Evolutionary conservation across 495 filamentous ascomycete species (phyloP), one percentile per base, ranked within the genome.

Genomic region (Echria macrotheca): DNA sequence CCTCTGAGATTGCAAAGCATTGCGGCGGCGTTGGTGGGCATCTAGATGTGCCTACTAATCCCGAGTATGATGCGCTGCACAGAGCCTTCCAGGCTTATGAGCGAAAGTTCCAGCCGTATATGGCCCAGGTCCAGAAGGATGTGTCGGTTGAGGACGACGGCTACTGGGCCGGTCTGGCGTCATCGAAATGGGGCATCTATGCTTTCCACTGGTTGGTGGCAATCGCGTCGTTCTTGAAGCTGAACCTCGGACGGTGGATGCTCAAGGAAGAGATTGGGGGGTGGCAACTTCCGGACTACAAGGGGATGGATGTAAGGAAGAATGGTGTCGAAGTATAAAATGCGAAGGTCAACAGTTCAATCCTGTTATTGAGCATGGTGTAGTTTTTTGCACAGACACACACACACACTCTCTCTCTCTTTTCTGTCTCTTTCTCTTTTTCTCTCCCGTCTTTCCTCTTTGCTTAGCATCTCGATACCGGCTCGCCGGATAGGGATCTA

Each of bases 1-100:
- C 76, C 4, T 75, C 76, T 1, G 77, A 81, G 58, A 66, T 82
- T 17, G 63, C 57, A 14, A 69, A 54, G 38, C 5, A 17, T 17
- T 37, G 35, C n/a, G 10, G n/a, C 6, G 14, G 1, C 5, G 35
- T 6, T 12, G 6, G 28, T 12, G 28, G 28, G 28, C n/a, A n/a
- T n/a, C n/a, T n/a, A n/a, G n/a, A n/a, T n/a, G n/a, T n/a, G n/a
- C n/a, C n/a, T n/a, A n/a, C n/a, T n/a, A n/a, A n/a, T n/a, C 28
- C 28, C 7, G 35, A 17, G 14, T 5, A 17, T 2, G 35, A 9
- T 14, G 35, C 17, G 11, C 2, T 37, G 10, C 15, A 14, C 2
- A 37, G 2, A 18, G 38, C 38, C 11, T n/a, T 41, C 12, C 22
- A 19, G 18, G 38, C 3, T 5, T 41, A 23, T n/a, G 38, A 41